Conservation (phyloP, 1,284 basidiomycete species). For the Butyriboletus appendiculatus region DNA sequence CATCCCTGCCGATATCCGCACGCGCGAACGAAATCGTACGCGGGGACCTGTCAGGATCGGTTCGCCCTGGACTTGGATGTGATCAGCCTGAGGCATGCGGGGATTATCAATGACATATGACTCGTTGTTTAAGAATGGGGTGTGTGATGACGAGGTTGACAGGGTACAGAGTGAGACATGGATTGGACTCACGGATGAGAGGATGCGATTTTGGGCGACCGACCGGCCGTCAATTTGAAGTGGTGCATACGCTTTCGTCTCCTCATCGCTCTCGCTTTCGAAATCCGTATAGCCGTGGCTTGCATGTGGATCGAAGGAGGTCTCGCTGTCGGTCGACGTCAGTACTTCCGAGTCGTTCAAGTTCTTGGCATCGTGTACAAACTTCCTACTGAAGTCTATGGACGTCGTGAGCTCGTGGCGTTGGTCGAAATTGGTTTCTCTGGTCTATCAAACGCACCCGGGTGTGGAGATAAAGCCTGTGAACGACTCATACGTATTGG, state of each 20-base stretch:
- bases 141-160: too few relatives aligned
- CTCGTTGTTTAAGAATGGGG: too few relatives aligned
- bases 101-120: not conserved
- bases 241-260: not conserved
- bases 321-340: not conserved
- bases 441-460: conserved; percentile 14
- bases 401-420: conserved; percentile 5
- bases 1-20: conserved; percentile 54
- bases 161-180: not conserved
- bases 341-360: not conserved
- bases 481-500: conserved; percentile 16
- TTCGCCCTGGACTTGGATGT: conserved; percentile 15
- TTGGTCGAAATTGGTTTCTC: not conserved
- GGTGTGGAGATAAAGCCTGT: conserved; percentile 2
- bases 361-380: conserved; percentile 15
- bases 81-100: conserved; percentile 11
- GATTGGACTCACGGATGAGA: conserved; percentile 18
- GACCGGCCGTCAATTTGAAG: not conserved
- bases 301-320: conserved; percentile 3
- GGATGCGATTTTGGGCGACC: not conserved
- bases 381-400: conserved; percentile 7
- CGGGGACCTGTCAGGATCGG: conserved; percentile 26
- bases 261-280: conserved; percentile 19
- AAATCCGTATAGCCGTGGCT: not conserved
- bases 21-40: conserved; percentile 57